Conservation (phyloP, 2,329 filamentous ascomycete species). For the Ramichloridium luteum region DNA sequence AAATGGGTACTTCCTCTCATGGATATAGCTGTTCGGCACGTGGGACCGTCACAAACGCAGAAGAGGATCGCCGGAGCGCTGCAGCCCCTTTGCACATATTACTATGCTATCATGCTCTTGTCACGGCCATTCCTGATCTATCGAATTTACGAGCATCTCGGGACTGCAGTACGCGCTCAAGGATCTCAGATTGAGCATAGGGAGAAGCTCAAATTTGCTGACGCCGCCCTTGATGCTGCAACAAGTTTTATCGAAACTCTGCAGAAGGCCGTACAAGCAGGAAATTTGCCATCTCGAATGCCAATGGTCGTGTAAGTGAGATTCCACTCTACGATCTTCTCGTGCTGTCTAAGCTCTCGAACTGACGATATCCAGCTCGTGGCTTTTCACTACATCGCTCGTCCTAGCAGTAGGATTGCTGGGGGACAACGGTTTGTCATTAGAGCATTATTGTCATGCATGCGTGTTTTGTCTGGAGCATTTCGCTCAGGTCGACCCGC, state of each 20-base stretch:
- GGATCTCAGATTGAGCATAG: conserved; percentile 10
- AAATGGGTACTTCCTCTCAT: conserved; percentile 23
- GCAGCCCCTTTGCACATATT: conserved; percentile 40
- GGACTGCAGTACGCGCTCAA: conserved; percentile 12
- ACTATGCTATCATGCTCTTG: conserved; percentile 42
- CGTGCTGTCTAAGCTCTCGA: background rate
- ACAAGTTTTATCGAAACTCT: conserved; percentile 16
- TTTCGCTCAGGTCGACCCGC: conserved; percentile 19
- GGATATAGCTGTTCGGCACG: conserved; percentile 15
- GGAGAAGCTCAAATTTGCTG: conserved; percentile 18
- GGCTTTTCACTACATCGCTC: conserved; percentile 21
- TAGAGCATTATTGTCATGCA: conserved; percentile 14
- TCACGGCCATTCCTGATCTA: conserved; percentile 43
- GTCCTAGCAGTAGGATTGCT: conserved; percentile 19
- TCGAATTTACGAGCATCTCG: conserved; percentile 31
- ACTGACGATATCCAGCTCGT: conserved; percentile 12
- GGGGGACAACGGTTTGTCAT: conserved; percentile 15
- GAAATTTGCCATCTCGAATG: conserved; percentile 11
- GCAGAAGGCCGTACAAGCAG: conserved; percentile 10
- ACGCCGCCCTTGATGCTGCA: conserved; percentile 20
- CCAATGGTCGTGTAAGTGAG: conserved; percentile 16
- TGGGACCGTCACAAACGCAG: conserved; percentile 8
- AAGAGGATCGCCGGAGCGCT: conserved; percentile 33
- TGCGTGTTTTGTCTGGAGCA: conserved; percentile 17
- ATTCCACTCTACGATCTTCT: too few species aligned